Base-by-base conservation (phyloP, 2,329 filamentous ascomycete genomes). In the Volutella citrinella region DNA sequence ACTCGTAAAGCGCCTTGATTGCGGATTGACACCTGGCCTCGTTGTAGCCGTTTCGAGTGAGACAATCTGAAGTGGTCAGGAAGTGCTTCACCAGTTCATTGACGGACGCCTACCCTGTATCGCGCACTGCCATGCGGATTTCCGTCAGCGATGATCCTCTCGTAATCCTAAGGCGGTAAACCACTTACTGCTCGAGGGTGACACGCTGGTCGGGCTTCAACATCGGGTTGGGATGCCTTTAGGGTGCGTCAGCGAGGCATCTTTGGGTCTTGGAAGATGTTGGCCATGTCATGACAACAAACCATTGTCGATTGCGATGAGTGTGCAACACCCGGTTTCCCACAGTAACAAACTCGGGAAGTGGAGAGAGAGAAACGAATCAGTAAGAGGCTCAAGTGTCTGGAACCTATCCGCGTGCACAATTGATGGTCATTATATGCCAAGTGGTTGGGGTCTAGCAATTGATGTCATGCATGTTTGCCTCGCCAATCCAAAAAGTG, bases 1-100 rank as follows among this genome's bases (percentile, higher is more conserved):
- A 98, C 50, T 93, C 84, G 63, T 97, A 98, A 16, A 98, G 69
- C 4, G 88, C 87, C 58, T 91, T 82, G 36, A 98, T 76, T 54
- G 88, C 70, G 13, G 67, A 61, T 55, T 84, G 78, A 63, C 93
- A 98, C 56, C 82, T 94, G 26, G 79, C 79, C 64, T 97, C 89
- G 40, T 94, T 78, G 68, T 85, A 97, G 34, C 80, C 80, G 60
- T 90, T 90, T 63, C 82, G 91, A 28, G 78, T 79, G 43, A 98
- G 70, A 56, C 93, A 98, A 50, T 82, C 88, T 95, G 52, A 19
- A n/a, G 12, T 28, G 19, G 13, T 19, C 16, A 21, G 20, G 23
- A n/a, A n/a, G n/a, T n/a, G n/a, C n/a, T 40, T 34, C 15, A 49
- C 38, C n/a, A 19, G 18, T 21, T n/a, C 16, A 11, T 30, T 25